Percentiles rank a stretch among this genome's conserved stretches.
Evolutionary conservation across 2,329 filamentous ascomycete genomes (phyloP).

Genomic region (Aspergillus sp.): DNA sequence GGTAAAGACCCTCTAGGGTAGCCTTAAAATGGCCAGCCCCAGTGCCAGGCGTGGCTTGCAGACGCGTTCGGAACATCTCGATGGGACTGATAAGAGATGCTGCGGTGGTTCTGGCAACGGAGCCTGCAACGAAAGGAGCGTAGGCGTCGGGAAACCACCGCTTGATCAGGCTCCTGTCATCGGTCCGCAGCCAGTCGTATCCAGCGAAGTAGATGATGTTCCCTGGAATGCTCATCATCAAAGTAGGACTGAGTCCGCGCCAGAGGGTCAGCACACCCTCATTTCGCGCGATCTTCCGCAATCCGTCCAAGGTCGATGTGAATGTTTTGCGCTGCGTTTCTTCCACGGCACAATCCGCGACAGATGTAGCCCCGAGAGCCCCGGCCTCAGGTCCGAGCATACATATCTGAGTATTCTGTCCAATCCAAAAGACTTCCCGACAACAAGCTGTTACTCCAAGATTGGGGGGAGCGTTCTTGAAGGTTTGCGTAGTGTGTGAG

Average conservation of each 20-base stretch:
- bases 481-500: constrained; percentile 52
- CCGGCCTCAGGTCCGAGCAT: constrained; percentile 59
- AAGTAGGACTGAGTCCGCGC: constrained; percentile 89
- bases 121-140: constrained; percentile 77
- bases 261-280: constrained; percentile 86
- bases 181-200: constrained; percentile 89
- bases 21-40: constrained; percentile 72
- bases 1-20: constrained; percentile 72
- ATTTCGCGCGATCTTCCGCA: constrained; percentile 92
- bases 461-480: constrained; percentile 74
- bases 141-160: constrained; percentile 66
- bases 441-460: constrained; percentile 94
- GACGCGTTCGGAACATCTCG: constrained; percentile 88
- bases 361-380: constrained; percentile 45
- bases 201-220: constrained; percentile 99
- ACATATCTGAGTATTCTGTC: constrained; percentile 79
- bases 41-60: constrained; percentile 71
- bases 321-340: constrained; percentile 81
- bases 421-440: constrained; percentile 94
- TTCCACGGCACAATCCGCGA: constrained; percentile 79
- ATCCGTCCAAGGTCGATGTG: constrained; percentile 85
- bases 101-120: constrained; percentile 74
- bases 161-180: constrained; percentile 70
- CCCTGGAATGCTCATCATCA: constrained; percentile 89
- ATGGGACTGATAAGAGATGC: constrained; percentile 84